Conservation (phyloP, 139 green algal genomes). For the Choricystis sp. region DNA sequence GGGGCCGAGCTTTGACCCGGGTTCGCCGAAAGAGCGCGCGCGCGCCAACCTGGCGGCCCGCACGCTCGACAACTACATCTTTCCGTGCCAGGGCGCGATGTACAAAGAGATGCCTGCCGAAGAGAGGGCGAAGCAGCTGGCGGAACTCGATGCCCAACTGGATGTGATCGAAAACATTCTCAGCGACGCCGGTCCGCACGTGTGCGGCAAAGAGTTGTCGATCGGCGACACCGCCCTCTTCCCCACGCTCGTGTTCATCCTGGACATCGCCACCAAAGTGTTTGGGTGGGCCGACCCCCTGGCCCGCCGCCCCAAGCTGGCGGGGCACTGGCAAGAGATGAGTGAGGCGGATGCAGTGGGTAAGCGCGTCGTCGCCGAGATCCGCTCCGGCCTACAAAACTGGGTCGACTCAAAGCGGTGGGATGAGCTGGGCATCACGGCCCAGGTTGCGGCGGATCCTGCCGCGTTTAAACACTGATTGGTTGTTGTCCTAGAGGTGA, state of each 20-base stretch:
- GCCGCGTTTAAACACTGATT: background rate
- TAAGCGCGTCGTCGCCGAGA: constrained; percentile 31
- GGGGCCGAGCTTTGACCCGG: constrained; percentile 28
- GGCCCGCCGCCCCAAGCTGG: constrained; percentile 37
- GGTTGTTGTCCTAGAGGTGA: background rate
- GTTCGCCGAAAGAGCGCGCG: constrained; percentile 30
- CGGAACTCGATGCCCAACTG: constrained; percentile 37
- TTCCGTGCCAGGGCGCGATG: constrained; percentile 37
- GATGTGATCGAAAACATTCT: constrained; percentile 42
- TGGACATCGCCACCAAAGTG: constrained; percentile 41
- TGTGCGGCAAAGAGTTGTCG: constrained; percentile 21
- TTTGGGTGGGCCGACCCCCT: constrained; percentile 59
- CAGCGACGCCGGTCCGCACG: constrained; percentile 26
- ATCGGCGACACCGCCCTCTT: constrained; percentile 43
- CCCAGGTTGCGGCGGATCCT: constrained; percentile 15
- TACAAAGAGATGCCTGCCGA: constrained; percentile 41
- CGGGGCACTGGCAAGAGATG: constrained; percentile 34
- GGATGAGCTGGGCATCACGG: constrained; percentile 28
- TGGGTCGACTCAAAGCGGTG: constrained; percentile 43
- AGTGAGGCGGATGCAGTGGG: constrained; percentile 18
- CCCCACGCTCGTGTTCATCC: constrained; percentile 55
- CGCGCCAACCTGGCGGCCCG: constrained; percentile 21
- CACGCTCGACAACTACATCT: constrained; percentile 59
- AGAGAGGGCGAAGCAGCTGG: constrained; percentile 28
- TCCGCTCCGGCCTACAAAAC: constrained; percentile 24